Conservation (phyloP, 352 stramenopile genomes). For the Peronospora destructor region DNA sequence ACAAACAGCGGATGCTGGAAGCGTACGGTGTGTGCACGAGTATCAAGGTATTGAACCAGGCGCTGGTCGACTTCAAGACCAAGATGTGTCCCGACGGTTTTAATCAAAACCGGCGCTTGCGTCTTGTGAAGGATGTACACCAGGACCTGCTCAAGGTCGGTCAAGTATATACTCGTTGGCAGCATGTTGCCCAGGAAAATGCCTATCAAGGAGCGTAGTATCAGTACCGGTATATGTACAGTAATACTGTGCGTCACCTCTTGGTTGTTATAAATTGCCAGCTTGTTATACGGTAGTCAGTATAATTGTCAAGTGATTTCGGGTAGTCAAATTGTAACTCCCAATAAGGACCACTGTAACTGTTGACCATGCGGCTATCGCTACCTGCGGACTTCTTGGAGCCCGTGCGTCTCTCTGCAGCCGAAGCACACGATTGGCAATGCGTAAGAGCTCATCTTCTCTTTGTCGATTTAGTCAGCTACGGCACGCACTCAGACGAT, state of each 20-base stretch:
- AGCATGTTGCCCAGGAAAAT: conserved; percentile 34
- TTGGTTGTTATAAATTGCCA: no score
- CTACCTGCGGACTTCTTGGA: conserved; percentile 44
- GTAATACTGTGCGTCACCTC: no score
- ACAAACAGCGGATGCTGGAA: conserved; percentile 46
- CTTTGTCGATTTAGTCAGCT: conserved; percentile 43
- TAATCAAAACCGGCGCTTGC: conserved; percentile 59
- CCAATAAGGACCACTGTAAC: conserved; percentile 12
- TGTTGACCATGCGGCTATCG: conserved; percentile 35
- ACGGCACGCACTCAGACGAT: conserved; percentile 32
- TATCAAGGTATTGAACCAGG: conserved; percentile 67
- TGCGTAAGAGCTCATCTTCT: conserved; percentile 42
- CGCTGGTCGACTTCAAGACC: conserved; percentile 55
- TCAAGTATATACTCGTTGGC: conserved; percentile 35
- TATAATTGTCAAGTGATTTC: no score
- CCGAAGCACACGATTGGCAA: conserved; percentile 37
- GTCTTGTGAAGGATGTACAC: conserved; percentile 40
- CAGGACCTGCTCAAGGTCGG: conserved; percentile 43
- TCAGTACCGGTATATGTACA: neutral
- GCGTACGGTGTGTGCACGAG: conserved; percentile 74
- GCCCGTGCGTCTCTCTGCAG: conserved; percentile 36
- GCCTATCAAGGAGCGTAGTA: conserved; percentile 7
- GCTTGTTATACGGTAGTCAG: no score
- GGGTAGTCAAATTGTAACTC: neutral
- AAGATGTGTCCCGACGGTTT: conserved; percentile 53